These are phyloP conservation scores for Exophiala sp. DNA, from an alignment of 2,329 filamentous ascomycete species.

Conservation along the genomic window DNA sequence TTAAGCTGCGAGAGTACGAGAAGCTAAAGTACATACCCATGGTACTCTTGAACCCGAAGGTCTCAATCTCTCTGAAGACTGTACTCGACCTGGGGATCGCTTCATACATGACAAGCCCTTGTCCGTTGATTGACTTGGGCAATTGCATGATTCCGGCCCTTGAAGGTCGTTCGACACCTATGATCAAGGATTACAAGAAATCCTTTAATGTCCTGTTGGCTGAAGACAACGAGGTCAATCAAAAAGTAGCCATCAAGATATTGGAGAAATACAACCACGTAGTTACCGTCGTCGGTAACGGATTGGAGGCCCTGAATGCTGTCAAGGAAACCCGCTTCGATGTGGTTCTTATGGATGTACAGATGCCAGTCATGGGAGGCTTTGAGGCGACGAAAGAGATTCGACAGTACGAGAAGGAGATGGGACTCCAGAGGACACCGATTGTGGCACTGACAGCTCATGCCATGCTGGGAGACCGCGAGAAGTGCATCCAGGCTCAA, in stretches of 20 bases:
- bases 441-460: slow-evolving; percentile 97
- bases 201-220: slow-evolving; percentile 94
- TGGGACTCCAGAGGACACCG: slow-evolving; percentile 77
- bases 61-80: slow-evolving; percentile 88
- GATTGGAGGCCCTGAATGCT: slow-evolving; percentile 88
- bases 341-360: slow-evolving; percentile 97
- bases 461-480: slow-evolving; percentile 96
- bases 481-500: slow-evolving; percentile 96
- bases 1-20: slow-evolving; percentile 77
- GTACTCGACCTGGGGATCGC: slow-evolving; percentile 93
- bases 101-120: slow-evolving; percentile 98
- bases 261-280: slow-evolving; percentile 83
- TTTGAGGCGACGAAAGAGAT: slow-evolving; percentile 98
- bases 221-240: slow-evolving; percentile 97
- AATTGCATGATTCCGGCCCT: slow-evolving; percentile 95
- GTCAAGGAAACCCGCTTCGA: slow-evolving; percentile 91
- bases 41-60: slow-evolving; percentile 81
- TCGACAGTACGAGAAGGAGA: slow-evolving; percentile 83
- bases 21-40: slow-evolving; percentile 98
- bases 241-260: slow-evolving; percentile 92
- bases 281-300: slow-evolving; percentile 81
- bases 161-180: slow-evolving; percentile 86
- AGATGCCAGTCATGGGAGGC: slow-evolving; percentile 99
- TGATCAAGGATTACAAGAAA: slow-evolving; percentile 87
- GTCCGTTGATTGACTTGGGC: slow-evolving; percentile 86